Percentiles rank a stretch among this genome's conserved stretches.
Conservation (phyloP, 139 green algal genomes). For the Ettlia oleoabundans region DNA sequence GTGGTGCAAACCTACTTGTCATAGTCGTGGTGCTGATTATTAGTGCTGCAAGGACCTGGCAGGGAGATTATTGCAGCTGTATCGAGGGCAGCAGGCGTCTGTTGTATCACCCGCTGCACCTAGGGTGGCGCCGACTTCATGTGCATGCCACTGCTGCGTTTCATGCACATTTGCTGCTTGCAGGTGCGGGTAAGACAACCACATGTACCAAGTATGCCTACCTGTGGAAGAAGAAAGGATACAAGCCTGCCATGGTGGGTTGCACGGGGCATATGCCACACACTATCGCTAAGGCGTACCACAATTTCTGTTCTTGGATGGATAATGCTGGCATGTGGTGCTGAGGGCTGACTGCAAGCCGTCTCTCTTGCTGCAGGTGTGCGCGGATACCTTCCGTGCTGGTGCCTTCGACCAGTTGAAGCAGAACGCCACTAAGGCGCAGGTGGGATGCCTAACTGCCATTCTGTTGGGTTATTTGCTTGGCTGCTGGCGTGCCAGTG, state of each 20-base stretch:
- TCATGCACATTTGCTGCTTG: conserved; percentile 9
- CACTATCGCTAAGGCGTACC: too few species aligned
- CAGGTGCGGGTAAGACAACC: conserved; percentile 96
- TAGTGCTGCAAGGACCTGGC: too few species aligned
- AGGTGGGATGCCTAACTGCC: not conserved
- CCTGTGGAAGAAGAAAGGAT: conserved; percentile 97
- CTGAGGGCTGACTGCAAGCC: not conserved
- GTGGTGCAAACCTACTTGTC: too few species aligned
- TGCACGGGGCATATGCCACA: too few species aligned
- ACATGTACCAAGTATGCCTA: conserved; percentile 98
- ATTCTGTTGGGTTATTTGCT: too few species aligned
- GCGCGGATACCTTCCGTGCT: conserved; percentile 98
- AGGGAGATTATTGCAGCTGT: not conserved
- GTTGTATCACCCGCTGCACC: too few species aligned
- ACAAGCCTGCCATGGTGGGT: conserved; percentile 88
- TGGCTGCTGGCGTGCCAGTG: too few species aligned
- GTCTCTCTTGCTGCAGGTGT: conserved; percentile 60
- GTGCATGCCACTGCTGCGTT: not conserved
- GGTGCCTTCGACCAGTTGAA: conserved; percentile 98
- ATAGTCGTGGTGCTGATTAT: too few species aligned
- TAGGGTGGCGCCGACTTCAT: too few species aligned
- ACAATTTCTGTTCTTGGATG: too few species aligned
- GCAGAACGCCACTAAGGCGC: conserved; percentile 97
- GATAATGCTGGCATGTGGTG: too few species aligned
- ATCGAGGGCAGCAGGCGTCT: too few species aligned